Conservation (phyloP, 2,329 filamentous ascomycete genomes). For the Fusarium devonianum region DNA sequence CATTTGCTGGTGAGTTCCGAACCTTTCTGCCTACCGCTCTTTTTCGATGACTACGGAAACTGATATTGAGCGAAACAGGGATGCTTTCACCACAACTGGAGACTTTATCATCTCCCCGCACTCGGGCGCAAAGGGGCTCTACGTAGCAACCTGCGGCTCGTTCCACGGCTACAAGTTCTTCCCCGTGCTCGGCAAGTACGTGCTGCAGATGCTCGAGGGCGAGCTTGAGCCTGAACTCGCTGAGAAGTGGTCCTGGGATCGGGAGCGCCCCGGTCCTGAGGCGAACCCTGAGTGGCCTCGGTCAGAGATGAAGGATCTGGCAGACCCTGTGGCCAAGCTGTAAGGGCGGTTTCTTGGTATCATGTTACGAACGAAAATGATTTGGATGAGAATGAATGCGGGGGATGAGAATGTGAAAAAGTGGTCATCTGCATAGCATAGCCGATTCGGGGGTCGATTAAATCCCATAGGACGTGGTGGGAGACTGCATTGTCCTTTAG, state of each 20-base stretch:
- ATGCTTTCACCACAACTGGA: constrained; percentile 67
- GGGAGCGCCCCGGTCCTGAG: constrained; percentile 61
- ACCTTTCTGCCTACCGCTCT: too few species aligned
- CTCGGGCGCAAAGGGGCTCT: constrained; percentile 59
- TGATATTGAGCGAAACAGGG: constrained; percentile 55
- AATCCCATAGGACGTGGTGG: too few species aligned
- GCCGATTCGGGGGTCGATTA: too few species aligned
- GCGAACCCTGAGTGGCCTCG: constrained; percentile 64
- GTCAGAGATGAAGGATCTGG: constrained; percentile 63
- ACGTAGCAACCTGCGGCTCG: constrained; percentile 69
- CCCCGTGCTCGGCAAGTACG: constrained; percentile 68
- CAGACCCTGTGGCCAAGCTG: constrained; percentile 44
- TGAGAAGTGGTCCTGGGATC: constrained; percentile 65
- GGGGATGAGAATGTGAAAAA: too few species aligned
- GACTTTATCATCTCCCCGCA: constrained; percentile 71
- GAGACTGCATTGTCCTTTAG: too few species aligned
- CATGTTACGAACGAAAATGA: too few species aligned
- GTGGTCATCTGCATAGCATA: too few species aligned
- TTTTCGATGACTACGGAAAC: neutral
- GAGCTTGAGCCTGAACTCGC: constrained; percentile 52
- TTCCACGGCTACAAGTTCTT: constrained; percentile 76
- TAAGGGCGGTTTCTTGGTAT: constrained; percentile 13
- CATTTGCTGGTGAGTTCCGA: constrained; percentile 73
- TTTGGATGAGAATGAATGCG: too few species aligned
- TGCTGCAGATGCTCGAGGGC: constrained; percentile 62